A percentile compares a stretch with the other conserved stretches of the same genome.
Evolutionary conservation across 2,329 filamentous ascomycete species (phyloP).

Genomic region (Colletotrichum liaoningense): DNA sequence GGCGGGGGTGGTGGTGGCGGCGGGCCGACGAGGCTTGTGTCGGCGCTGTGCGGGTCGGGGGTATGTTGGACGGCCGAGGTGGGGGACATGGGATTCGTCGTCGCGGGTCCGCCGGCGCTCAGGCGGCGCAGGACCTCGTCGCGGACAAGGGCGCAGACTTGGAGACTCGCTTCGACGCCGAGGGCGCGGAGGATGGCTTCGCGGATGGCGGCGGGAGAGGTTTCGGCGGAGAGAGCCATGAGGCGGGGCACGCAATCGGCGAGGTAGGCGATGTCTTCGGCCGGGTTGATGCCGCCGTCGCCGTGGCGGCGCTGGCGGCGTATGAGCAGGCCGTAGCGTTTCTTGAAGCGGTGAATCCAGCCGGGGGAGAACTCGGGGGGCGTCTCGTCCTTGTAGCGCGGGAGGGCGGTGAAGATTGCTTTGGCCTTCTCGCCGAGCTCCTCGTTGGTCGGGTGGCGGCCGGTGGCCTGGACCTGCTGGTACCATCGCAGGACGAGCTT

Average conservation of each 20-base stretch:
- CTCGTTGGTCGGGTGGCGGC: slow-evolving; percentile 71
- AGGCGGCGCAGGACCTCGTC: slow-evolving; percentile 64
- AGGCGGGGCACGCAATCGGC: slow-evolving; percentile 70
- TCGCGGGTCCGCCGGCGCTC: slow-evolving; percentile 31
- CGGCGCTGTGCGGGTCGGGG: slow-evolving; percentile 35
- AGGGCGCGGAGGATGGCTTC: slow-evolving; percentile 67
- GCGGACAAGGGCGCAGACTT: slow-evolving; percentile 66
- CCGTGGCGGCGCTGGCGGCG: slow-evolving; percentile 66
- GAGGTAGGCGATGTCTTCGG: slow-evolving; percentile 69
- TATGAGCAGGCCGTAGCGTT: slow-evolving; percentile 69
- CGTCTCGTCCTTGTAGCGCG: slow-evolving; percentile 70
- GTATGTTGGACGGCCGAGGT: slow-evolving; percentile 22
- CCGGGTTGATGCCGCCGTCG: slow-evolving; percentile 58
- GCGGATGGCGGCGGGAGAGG: slow-evolving; percentile 68
- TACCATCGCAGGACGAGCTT: slow-evolving; percentile 68
- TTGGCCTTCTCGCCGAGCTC: slow-evolving; percentile 73
- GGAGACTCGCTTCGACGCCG: slow-evolving; percentile 65
- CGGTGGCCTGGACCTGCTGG: slow-evolving; percentile 61
- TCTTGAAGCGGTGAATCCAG: slow-evolving; percentile 75
- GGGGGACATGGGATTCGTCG: slow-evolving; percentile 13
- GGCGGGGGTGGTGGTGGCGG: slow-evolving; percentile 40
- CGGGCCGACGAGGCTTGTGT: slow-evolving; percentile 31
- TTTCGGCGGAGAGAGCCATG: slow-evolving; percentile 68
- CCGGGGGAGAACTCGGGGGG: slow-evolving; percentile 72
- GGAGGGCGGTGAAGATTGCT: slow-evolving; percentile 66